Conservation (phyloP, 2,329 filamentous ascomycete species). For the Fusarium pininemorale region DNA sequence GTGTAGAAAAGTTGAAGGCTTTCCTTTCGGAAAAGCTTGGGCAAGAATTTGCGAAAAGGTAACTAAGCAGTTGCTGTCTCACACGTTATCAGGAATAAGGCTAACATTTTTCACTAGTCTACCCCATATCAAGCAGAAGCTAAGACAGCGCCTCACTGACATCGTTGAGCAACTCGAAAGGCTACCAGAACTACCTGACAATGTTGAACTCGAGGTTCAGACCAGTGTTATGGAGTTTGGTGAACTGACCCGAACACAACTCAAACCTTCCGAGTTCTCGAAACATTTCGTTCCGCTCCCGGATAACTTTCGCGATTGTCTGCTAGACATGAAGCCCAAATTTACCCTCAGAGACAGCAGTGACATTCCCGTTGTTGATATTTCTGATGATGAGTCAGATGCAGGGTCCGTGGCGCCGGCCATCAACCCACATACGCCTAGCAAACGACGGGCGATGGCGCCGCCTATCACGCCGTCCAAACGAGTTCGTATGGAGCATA, state of each 20-base stretch:
- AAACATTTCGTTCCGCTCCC: slow-evolving; percentile 58
- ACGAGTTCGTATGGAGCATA: slow-evolving; percentile 39
- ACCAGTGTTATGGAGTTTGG: slow-evolving; percentile 68
- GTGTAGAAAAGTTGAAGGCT: slow-evolving; percentile 61
- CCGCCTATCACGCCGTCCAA: slow-evolving; percentile 48
- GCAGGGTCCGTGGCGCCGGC: slow-evolving; percentile 38
- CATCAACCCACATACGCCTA: slow-evolving; percentile 37
- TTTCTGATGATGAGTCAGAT: slow-evolving; percentile 53
- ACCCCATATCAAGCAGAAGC: slow-evolving; percentile 63
- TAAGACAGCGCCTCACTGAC: slow-evolving; percentile 56
- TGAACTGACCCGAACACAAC: slow-evolving; percentile 60
- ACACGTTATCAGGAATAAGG: background rate
- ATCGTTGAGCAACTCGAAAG: slow-evolving; percentile 64
- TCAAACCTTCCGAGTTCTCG: slow-evolving; percentile 54
- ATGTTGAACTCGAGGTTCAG: slow-evolving; percentile 73
- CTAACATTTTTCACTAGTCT: slow-evolving; percentile 48
- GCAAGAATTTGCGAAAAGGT: slow-evolving; percentile 63
- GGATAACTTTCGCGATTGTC: slow-evolving; percentile 59
- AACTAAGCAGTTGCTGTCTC: slow-evolving; percentile 30
- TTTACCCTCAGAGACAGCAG: slow-evolving; percentile 53
- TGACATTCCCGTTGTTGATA: slow-evolving; percentile 49
- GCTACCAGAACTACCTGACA: slow-evolving; percentile 73
- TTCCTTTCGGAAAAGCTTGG: slow-evolving; percentile 64
- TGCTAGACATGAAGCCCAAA: slow-evolving; percentile 58
- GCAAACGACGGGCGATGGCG: slow-evolving; percentile 44